Conservation (phyloP, 2,329 filamentous ascomycete species). For the Parasarocladium wereldwijsianum region DNA sequence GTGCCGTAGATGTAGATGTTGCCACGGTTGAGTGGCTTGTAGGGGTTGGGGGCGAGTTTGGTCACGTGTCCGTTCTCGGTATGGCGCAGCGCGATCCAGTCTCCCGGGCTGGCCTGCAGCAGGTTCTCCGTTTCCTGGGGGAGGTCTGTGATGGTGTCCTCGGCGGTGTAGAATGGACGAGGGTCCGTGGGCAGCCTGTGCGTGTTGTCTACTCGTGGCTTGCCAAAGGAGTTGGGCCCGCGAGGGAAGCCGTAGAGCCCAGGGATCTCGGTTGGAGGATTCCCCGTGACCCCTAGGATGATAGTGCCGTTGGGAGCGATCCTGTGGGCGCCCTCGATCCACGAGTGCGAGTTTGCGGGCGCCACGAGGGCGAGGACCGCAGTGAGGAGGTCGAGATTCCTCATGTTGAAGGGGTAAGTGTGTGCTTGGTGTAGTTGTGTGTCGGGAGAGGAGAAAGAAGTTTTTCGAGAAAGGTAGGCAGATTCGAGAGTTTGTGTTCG, state of each 20-base stretch:
- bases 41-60: slow-evolving; percentile 34
- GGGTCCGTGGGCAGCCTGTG: slow-evolving; percentile 47
- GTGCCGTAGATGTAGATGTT: slow-evolving; percentile 67
- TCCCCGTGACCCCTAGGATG: too few relatives aligned
- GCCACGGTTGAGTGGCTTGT: slow-evolving; percentile 51
- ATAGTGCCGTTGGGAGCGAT: slow-evolving; percentile 64
- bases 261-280: slow-evolving; percentile 38
- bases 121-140: slow-evolving; percentile 35
- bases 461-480: too few relatives aligned
- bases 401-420: neutral
- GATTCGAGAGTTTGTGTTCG: too few relatives aligned
- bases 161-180: slow-evolving; percentile 49
- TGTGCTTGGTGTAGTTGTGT: neutral
- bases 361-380: slow-evolving; percentile 17
- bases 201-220: slow-evolving; percentile 25
- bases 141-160: slow-evolving; percentile 34
- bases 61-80: slow-evolving; percentile 68
- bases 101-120: slow-evolving; percentile 44
- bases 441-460: neutral
- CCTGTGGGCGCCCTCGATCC: slow-evolving; percentile 63
- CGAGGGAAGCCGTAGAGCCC: slow-evolving; percentile 50
- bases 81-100: slow-evolving; percentile 52
- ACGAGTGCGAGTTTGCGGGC: slow-evolving; percentile 48
- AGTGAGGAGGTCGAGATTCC: slow-evolving; percentile 5
- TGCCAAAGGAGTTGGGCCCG: slow-evolving; percentile 43